These are phyloP conservation scores for Pythium dissotocum DNA, from an alignment of 352 stramenopile genomes.

Conservation along the genomic window DNA sequence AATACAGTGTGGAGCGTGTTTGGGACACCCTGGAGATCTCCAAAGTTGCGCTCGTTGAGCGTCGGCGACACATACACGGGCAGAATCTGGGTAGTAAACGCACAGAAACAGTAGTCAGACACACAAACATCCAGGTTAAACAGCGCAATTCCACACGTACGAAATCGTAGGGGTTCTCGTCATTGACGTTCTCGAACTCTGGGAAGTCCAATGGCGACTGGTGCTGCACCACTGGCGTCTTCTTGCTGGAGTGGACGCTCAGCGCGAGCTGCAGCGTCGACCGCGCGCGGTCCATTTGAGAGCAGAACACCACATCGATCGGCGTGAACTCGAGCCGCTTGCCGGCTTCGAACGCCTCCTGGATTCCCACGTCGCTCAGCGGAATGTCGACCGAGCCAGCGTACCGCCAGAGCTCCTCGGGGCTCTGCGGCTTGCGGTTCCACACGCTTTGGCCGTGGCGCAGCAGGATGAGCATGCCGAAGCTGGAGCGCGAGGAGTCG, in stretches of 20 bases:
- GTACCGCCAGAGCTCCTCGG: constrained; percentile 79
- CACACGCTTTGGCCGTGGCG: constrained; percentile 86
- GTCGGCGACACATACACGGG: constrained; percentile 79
- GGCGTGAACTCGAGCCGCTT: constrained; percentile 75
- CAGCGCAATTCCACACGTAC: constrained; percentile 32
- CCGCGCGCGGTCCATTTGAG: constrained; percentile 80
- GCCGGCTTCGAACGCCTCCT: constrained; percentile 78
- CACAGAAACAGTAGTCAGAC: neutral
- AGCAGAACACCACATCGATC: constrained; percentile 85
- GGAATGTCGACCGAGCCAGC: constrained; percentile 84
- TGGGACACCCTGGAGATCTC: constrained; percentile 78
- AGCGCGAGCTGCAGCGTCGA: constrained; percentile 77
- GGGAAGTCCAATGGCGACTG: constrained; percentile 69
- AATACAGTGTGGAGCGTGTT: constrained; percentile 69
- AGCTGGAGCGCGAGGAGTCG: constrained; percentile 43
- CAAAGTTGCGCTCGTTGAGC: constrained; percentile 86
- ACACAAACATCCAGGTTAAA: neutral
- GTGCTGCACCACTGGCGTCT: constrained; percentile 80
- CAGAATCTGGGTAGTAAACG: constrained; percentile 44
- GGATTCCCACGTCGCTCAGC: constrained; percentile 76
- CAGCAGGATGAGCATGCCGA: constrained; percentile 77
- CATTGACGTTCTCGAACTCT: constrained; percentile 69
- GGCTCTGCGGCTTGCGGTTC: constrained; percentile 78
- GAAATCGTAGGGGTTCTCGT: constrained; percentile 78
- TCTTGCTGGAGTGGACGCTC: constrained; percentile 80